Evolutionary conservation across 2,329 filamentous ascomycete genomes (phyloP).

Genomic region (Leptographium galeiforme): DNA sequence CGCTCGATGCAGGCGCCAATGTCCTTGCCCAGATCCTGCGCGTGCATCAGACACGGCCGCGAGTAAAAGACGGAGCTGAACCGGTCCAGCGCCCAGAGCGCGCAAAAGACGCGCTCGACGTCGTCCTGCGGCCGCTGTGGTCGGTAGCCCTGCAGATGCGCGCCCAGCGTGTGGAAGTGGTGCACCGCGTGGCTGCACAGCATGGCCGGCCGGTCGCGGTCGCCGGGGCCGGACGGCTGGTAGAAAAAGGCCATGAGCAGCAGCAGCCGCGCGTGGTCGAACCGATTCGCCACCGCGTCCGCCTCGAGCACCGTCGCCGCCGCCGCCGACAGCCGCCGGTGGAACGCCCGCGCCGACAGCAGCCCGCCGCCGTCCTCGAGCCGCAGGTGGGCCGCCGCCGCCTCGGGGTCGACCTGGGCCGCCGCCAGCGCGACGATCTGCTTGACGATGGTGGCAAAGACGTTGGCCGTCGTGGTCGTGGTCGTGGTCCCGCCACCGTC

Average conservation of each 20-base stretch:
- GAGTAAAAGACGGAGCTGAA: slow-evolving; percentile 48
- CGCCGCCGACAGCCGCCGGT: slow-evolving; percentile 32
- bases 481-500: background rate
- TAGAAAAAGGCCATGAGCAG: slow-evolving; percentile 44
- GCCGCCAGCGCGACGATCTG: slow-evolving; percentile 44
- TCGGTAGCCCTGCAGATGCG: slow-evolving; percentile 32
- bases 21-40: slow-evolving; percentile 43
- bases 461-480: slow-evolving; percentile 6
- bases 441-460: slow-evolving; percentile 30
- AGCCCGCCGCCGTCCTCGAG: slow-evolving; percentile 25
- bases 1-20: slow-evolving; percentile 35
- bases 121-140: slow-evolving; percentile 23
- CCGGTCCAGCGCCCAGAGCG: slow-evolving; percentile 47
- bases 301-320: slow-evolving; percentile 37
- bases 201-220: slow-evolving; percentile 40
- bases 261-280: slow-evolving; percentile 40
- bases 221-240: slow-evolving; percentile 39
- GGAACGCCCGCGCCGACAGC: slow-evolving; percentile 33
- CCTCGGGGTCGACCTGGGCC: slow-evolving; percentile 29
- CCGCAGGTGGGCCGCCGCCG: slow-evolving; percentile 27
- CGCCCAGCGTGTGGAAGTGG: slow-evolving; percentile 40
- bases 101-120: slow-evolving; percentile 39
- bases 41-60: slow-evolving; percentile 45
- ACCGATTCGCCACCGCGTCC: slow-evolving; percentile 38
- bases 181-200: slow-evolving; percentile 41